These are phyloP conservation scores for Blepharisma japonicum DNA, from an alignment of 73 alveolate genomes.

Conservation along the genomic window DNA sequence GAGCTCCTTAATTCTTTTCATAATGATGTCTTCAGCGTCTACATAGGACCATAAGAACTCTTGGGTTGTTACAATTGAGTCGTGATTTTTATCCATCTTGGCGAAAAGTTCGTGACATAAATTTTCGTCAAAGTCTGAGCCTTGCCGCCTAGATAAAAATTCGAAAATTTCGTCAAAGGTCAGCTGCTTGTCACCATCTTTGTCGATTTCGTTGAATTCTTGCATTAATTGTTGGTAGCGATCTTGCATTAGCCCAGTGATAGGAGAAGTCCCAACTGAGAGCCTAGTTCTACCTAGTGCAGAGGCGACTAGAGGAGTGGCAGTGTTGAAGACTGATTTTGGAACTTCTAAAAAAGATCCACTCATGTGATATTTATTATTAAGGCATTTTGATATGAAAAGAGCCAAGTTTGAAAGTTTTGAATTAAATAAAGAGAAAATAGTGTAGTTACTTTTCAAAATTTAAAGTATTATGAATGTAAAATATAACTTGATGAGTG, in stretches of 20 bases:
- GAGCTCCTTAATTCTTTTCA: conserved; percentile 41
- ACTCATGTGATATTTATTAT: not conserved
- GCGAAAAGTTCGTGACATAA: conserved; percentile 32
- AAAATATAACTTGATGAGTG: not conserved
- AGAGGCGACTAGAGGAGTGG: not conserved
- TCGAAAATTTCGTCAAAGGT: conserved; percentile 28
- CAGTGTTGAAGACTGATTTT: not conserved
- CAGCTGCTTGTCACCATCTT: conserved; percentile 10
- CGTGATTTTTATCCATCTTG: conserved; percentile 43
- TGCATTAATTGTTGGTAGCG: conserved; percentile 16
- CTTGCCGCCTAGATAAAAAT: conserved; percentile 10
- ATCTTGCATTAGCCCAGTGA: conserved; percentile 15
- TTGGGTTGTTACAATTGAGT: conserved; percentile 37
- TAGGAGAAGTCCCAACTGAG: conserved; percentile 21
- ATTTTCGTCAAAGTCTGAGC: conserved; percentile 37
- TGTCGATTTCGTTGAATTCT: conserved; percentile 24
- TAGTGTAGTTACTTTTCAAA: not conserved
- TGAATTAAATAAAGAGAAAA: not conserved
- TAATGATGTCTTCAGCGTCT: conserved; percentile 41
- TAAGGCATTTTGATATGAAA: not conserved
- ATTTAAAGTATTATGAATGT: not conserved
- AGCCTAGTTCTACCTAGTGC: not conserved
- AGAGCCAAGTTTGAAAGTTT: not conserved
- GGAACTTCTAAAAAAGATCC: conserved; percentile 21
- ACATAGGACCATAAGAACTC: conserved; percentile 49